Evolutionary conservation across 164 flowering plant genomes (phyloP).

Genomic region (Nymphaea thermarum): DNA sequence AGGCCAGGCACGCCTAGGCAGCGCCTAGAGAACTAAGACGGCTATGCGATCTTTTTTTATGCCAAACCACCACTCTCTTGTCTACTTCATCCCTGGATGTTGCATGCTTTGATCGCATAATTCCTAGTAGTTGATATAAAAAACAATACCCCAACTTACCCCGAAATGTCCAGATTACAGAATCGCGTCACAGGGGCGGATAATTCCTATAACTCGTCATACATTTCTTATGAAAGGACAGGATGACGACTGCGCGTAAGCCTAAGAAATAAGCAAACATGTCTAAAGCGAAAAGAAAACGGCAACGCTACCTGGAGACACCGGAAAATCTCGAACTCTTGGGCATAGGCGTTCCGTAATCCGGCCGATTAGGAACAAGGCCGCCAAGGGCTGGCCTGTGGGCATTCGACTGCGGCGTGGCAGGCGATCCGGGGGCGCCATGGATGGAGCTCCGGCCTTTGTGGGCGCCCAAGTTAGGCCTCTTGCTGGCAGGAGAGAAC

Average conservation of each 20-base stretch:
- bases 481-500: conserved; percentile 67
- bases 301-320: conserved; percentile 44
- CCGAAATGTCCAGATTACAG: no score
- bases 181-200: no score
- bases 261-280: neutral
- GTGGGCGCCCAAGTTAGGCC: conserved; percentile 23
- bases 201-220: no score
- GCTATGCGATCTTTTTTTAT: no score
- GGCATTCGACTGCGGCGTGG: conserved; percentile 28
- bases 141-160: no score
- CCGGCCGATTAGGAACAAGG: conserved; percentile 49
- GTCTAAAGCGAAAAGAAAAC: neutral
- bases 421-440: conserved; percentile 21
- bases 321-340: conserved; percentile 85
- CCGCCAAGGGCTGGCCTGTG: conserved; percentile 11
- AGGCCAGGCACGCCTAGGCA: no score
- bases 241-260: neutral
- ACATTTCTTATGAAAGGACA: no score
- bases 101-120: no score
- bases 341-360: conserved; percentile 89
- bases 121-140: no score
- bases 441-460: conserved; percentile 18
- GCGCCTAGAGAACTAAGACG: no score
- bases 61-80: no score
- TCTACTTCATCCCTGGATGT: no score